Evolutionary conservation across 2,329 filamentous ascomycete genomes (phyloP), one percentile per base, ranked within the genome.

Genomic region (Iodosphaeria phyllophila): DNA sequence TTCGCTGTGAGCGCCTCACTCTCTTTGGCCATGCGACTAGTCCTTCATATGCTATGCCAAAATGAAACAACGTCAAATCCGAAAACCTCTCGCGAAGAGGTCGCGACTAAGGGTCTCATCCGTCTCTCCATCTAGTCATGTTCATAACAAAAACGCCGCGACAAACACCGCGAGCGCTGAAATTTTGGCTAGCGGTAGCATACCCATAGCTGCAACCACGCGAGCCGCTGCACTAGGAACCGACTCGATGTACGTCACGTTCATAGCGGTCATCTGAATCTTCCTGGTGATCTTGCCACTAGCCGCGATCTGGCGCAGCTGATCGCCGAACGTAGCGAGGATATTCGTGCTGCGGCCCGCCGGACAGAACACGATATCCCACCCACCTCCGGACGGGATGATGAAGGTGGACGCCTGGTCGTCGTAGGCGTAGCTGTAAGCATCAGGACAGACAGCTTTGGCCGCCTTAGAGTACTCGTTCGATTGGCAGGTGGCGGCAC

Each of bases 361-460:
- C 2, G 80, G 80, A 44, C 80, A 89, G 45, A 89, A 79, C 7
- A 76, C 60, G 9, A 89, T 60, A 44, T 84, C 69, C 57, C 77
- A 89, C 1, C 77, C 77, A 13, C 74, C 76, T 11, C 79, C 78
- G 8, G 47, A 56, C 3, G 68, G 67, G 18, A 73, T 54, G 36
- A 69, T 66, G 36, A 73, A 74, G 0, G 67, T 73, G 10, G 60
- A 65, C 16, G 53, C 51, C 31, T 55, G 50, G 38, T 71, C 64
- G 35, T 69, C 62, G 45, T 66, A 68, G 25, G 75, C 72, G 44
- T 66, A 91, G 40, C 74, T 80, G 50, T 89, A 91, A 3, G 79
- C 79, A 48, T 91, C 80, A 1, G 80, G 79, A 42, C 80, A 91
- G 8, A 86, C 61, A 4, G 50, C 52, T 53, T 91, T 89, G 26